These are phyloP conservation scores for Quercus glauca DNA, from an alignment of 306 rosid genomes.

Conservation along the genomic window DNA sequence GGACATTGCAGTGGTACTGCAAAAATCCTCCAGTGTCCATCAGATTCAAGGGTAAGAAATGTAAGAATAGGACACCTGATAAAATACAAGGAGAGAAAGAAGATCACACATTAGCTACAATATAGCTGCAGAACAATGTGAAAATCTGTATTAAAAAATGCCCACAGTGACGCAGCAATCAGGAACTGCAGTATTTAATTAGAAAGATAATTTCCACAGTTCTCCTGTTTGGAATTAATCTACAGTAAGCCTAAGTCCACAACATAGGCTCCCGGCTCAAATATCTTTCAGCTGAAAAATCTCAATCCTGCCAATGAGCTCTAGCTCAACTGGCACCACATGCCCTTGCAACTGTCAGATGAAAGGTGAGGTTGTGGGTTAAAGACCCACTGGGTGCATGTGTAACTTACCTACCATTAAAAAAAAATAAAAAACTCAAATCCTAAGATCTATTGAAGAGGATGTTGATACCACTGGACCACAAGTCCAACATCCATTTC, in stretches of 20 bases:
- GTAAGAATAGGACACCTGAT: conserved; percentile 55
- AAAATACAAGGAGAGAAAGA: conserved; percentile 18
- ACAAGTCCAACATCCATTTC: background rate
- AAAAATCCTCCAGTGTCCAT: conserved; percentile 55
- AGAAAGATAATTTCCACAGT: background rate
- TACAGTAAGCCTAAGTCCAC: background rate
- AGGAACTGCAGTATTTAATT: background rate
- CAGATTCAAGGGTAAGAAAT: conserved; percentile 36
- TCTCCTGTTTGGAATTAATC: background rate
- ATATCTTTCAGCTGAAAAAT: background rate
- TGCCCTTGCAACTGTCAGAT: no score
- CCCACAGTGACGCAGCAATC: background rate
- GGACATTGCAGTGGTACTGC: conserved; percentile 43
- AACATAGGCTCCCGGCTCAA: background rate
- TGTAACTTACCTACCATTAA: no score
- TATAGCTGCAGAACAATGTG: background rate
- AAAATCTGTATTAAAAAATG: background rate
- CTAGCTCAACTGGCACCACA: no score
- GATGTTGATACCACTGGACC: background rate
- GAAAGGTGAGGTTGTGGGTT: no score
- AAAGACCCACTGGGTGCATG: no score
- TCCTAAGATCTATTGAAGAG: background rate
- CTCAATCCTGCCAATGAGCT: background rate
- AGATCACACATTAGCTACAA: no score
- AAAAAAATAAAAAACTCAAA: no score